These are phyloP conservation scores for Calonectria ilicicola DNA, from an alignment of 2,329 filamentous ascomycete genomes.

Conservation along the genomic window DNA sequence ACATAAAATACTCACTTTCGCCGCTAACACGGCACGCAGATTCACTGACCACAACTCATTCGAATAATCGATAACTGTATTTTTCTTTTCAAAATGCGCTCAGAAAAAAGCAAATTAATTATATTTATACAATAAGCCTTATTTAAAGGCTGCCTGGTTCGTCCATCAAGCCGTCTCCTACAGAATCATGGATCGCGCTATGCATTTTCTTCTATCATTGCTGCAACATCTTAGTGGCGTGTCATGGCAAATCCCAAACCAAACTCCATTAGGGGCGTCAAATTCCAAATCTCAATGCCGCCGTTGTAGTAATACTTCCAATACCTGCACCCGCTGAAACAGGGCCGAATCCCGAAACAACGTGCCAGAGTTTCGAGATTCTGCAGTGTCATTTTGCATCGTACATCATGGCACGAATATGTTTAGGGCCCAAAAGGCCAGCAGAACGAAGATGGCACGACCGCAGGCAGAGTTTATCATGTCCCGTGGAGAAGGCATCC, in stretches of 20 bases:
- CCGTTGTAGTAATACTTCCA: neutral
- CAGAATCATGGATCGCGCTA: neutral
- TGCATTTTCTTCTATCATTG: neutral
- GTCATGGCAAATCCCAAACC: neutral
- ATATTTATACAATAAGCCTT: neutral
- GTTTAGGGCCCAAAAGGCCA: conserved; percentile 22
- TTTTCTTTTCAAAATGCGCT: too few relatives aligned
- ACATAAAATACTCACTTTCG: too few relatives aligned
- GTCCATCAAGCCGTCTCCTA: neutral
- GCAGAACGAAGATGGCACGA: neutral
- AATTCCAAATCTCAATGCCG: neutral
- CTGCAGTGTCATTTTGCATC: neutral
- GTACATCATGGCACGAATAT: conserved; percentile 3
- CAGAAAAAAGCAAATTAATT: neutral
- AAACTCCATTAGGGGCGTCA: neutral
- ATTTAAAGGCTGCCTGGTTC: neutral
- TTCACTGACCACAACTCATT: too few relatives aligned
- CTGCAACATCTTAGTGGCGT: neutral
- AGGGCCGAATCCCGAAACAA: neutral
- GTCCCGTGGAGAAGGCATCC: neutral
- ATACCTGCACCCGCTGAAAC: neutral
- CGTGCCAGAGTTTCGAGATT: neutral
- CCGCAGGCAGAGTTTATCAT: neutral
- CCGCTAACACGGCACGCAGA: too few relatives aligned
- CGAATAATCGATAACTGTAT: too few relatives aligned